Evolutionary conservation across 768 basidiomycete genomes (phyloP), one percentile per base, ranked within the genome.

Genomic region (Galerina marginata): DNA sequence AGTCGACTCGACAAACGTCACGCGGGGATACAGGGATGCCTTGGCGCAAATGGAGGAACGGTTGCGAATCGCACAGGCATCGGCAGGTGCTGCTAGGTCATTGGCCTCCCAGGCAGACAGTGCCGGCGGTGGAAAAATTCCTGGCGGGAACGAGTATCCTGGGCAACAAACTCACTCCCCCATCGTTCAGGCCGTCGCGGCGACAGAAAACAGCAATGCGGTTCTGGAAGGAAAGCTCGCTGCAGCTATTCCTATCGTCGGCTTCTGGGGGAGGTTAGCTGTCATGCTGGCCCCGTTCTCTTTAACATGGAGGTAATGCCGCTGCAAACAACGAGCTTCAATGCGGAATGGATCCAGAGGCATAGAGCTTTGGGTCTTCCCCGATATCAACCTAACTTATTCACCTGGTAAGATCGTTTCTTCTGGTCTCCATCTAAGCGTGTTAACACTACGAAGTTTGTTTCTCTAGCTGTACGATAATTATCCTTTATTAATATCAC

Each of bases 231-330:
- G 70, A 14, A 75, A 75, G 61, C 65, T 75, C n/a, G 74, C 71
- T 7, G 72, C 72, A 7, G 74, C 74, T 4, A 67, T 74, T 46
- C 74, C 74, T 10, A 61, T 75, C 12, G 67, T 75, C 14, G 74
- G 74, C 1, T 73, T 75, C 48, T 74, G 73, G 71, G 74, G 74
- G 6, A 72, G 68, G 47, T 60, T 75, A 47, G 70, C 73, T 1
- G 67, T 75, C 7, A 75, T 74, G 69, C 60, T 75, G n/a, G 72
- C 73, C 1, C 74, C 74, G 2, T 75, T 75, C 33, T 75, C 74
- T 20, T 64, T 75, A 62, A 73, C 72, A 15, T 75, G 74, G 74
- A 69, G 69, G 60, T 73, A 57, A 64, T 20, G 23, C 42, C 16
- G 51, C 26, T 40, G n/a, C 54, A 12, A 14, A 45, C n/a, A 46